These are phyloP conservation scores for Podaxis rugospora DNA, from an alignment of 768 basidiomycete species.

Conservation along the genomic window DNA sequence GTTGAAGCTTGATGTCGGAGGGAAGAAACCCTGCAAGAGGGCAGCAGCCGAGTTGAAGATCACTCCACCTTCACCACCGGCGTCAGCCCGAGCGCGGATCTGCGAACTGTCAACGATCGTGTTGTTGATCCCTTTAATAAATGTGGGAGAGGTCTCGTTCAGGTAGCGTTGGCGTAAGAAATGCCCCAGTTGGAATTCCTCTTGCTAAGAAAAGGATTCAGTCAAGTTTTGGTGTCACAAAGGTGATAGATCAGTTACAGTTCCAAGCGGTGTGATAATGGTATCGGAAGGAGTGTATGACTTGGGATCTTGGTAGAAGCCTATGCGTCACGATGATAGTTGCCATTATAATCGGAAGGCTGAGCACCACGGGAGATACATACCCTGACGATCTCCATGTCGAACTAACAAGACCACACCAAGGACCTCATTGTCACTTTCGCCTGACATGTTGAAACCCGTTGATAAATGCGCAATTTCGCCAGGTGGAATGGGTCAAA, in stretches of 20 bases:
- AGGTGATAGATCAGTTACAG: constrained; percentile 34
- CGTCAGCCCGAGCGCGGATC: constrained; percentile 54
- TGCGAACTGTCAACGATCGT: constrained; percentile 32
- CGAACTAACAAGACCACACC: constrained; percentile 55
- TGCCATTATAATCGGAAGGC: background rate
- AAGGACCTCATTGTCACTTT: constrained; percentile 31
- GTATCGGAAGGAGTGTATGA: constrained; percentile 55
- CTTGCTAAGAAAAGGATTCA: constrained; percentile 29
- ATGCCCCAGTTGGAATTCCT: constrained; percentile 56
- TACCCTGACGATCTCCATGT: constrained; percentile 56
- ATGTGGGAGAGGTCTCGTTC: constrained; percentile 45
- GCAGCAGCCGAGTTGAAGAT: constrained; percentile 64
- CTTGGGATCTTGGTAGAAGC: constrained; percentile 60
- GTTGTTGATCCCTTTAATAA: constrained; percentile 40
- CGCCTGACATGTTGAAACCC: background rate
- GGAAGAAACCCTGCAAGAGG: constrained; percentile 67
- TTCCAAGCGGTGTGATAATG: constrained; percentile 64
- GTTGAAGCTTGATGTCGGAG: constrained; percentile 38
- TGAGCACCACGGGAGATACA: background rate
- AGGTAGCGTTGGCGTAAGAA: constrained; percentile 51
- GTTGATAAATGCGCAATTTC: background rate
- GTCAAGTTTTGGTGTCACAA: background rate
- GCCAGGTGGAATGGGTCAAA: background rate
- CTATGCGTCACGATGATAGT: constrained; percentile 21
- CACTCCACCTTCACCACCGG: constrained; percentile 65